Percentiles rank a stretch among this genome's conserved stretches.
phyloP scores from a whole-genome alignment of 257 asterid species.

The Forsythia viridissima region DNA sequence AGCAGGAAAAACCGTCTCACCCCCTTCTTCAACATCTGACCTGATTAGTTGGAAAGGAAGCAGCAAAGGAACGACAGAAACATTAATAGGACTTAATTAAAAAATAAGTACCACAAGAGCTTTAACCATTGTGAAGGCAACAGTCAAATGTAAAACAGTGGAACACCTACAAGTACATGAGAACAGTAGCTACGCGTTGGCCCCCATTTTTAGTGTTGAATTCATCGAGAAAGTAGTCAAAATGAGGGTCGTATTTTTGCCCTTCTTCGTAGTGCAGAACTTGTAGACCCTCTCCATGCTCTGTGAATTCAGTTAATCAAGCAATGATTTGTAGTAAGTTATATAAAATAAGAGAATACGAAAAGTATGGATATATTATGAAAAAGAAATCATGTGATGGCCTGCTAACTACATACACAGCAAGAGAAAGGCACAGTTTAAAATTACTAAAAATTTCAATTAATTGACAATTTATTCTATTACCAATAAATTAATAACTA shows the following conservation, averaged over 20 bases:
- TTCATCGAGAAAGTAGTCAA: conserved; percentile 75
- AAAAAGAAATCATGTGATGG: background rate
- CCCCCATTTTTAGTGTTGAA: conserved; percentile 86
- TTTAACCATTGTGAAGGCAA: background rate
- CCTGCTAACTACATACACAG: background rate
- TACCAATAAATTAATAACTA: background rate
- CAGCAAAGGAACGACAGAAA: background rate
- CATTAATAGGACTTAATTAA: background rate
- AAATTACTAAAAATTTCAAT: background rate
- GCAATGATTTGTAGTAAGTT: conserved; percentile 14
- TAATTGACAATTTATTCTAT: background rate
- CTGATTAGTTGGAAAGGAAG: conserved; percentile 38
- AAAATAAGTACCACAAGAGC: conserved; percentile 1
- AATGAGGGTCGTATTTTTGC: conserved; percentile 91
- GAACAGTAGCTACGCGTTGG: conserved; percentile 86
- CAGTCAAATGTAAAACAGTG: background rate
- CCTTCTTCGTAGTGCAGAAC: conserved; percentile 85
- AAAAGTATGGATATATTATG: conserved; percentile 8
- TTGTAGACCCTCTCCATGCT: conserved; percentile 90
- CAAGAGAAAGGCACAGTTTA: background rate
- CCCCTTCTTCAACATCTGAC: conserved; percentile 98
- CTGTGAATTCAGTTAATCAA: conserved; percentile 41
- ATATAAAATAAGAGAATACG: background rate
- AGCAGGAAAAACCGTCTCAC: conserved; percentile 87
- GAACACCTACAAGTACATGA: conserved; percentile 80